These are phyloP conservation scores for Coemansia javaensis DNA, from an alignment of 192 early-diverging fungal genomes.

Conservation along the genomic window DNA sequence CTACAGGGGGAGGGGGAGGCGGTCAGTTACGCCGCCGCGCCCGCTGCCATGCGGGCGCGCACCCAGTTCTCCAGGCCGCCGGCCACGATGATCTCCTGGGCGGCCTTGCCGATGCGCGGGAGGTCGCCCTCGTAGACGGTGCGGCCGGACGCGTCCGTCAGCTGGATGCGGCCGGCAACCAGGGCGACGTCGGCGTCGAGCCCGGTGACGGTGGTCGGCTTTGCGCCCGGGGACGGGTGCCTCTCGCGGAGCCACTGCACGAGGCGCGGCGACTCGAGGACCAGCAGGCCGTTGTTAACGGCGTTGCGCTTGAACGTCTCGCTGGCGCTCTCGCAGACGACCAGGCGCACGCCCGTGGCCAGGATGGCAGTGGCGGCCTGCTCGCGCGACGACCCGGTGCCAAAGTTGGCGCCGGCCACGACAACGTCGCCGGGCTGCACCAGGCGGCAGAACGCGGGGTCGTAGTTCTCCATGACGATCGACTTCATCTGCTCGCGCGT, in stretches of 20 bases:
- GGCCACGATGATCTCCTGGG: conserved; percentile 95
- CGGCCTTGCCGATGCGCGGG: conserved; percentile 78
- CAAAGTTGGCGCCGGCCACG: conserved; percentile 94
- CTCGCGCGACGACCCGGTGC: conserved; percentile 94
- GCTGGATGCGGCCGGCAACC: conserved; percentile 59
- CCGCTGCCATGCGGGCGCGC: conserved; percentile 57
- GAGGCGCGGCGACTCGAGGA: conserved; percentile 81
- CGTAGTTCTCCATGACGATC: conserved; percentile 99
- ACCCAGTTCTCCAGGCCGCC: conserved; percentile 97
- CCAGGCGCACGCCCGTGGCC: conserved; percentile 75
- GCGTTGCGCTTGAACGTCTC: conserved; percentile 99
- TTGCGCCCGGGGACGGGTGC: conserved; percentile 13
- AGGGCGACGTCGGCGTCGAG: conserved; percentile 68
- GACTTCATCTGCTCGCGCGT: conserved; percentile 81
- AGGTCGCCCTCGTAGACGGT: conserved; percentile 27
- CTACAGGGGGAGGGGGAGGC: no score
- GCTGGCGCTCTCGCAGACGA: conserved; percentile 90
- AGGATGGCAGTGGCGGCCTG: conserved; percentile 95
- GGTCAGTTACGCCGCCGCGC: no score
- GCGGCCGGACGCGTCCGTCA: conserved; percentile 14
- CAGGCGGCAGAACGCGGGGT: conserved; percentile 72
- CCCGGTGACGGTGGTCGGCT: conserved; percentile 71
- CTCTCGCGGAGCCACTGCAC: conserved; percentile 65
- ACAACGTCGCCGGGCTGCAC: conserved; percentile 75
- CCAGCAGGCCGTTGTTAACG: conserved; percentile 94